Evolutionary conservation across 2,329 filamentous ascomycete species (phyloP), one percentile per base, ranked within the genome.

Genomic region (Pseudogymnoascus verrucosus): DNA sequence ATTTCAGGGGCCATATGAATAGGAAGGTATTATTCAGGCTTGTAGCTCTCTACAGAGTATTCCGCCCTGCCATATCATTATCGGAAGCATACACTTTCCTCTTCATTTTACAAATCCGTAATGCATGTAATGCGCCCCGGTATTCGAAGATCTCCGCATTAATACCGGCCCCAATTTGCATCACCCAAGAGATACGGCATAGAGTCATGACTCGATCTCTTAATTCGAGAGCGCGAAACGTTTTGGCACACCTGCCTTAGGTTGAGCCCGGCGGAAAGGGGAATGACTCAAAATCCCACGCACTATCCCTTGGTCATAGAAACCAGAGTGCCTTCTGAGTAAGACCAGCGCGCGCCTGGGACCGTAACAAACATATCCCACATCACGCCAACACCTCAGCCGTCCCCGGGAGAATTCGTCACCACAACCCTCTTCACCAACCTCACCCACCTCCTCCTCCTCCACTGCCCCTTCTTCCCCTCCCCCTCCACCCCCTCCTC

Each of bases 401-500:
- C 51, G 2, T 57, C 51, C n/a, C 51, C 51, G 1, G 51, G 51
- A 16, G 28, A 19, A 10, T 57, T 57, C 16, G 51, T 57, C 28
- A 61, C 36, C 34, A 61, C 59, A 16, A 39, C 39, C 64, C 71
- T 67, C 68, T 69, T 72, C 16, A 73, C 71, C 66, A 69, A 69
- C 62, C 71, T 69, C 23, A 71, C 68, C 71, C 71, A 73, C 61
- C 71, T 69, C 42, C 71, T 65, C 26, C 71, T 64, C 63, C 71
- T 70, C 71, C 71, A 73, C 39, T 71, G 65, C 1, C 71, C 71
- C 72, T 31, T 77, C 73, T 64, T 77, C 64, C 65, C 74, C 73
- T 62, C 72, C 68, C 65, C 71, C 68, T 51, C 74, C 67, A 77
- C 72, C 69, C 83, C 82, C 62, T 78, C 78, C 79, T 86, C 91